Percentiles rank a stretch among this genome's conserved stretches.
Evolutionary conservation across 345 rosid genomes (phyloP).

Genomic region (Hibiscus syriacus): DNA sequence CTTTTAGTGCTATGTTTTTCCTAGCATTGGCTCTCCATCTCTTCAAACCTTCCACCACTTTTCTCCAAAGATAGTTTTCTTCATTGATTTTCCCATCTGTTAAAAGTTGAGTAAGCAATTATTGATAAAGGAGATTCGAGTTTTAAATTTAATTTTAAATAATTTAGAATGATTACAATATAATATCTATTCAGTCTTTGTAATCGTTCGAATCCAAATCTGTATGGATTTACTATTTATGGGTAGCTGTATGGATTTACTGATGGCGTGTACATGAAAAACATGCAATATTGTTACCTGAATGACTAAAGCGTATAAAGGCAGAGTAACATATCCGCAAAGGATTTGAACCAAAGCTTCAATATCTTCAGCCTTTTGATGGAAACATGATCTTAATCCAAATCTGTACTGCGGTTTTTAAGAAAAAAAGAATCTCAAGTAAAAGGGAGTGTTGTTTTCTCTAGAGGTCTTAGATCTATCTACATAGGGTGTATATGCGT

Average conservation of each 20-base stretch:
- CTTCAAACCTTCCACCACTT: conserved; percentile 31
- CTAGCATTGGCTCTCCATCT: conserved; percentile 42
- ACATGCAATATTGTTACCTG: conserved; percentile 27
- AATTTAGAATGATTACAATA: no score
- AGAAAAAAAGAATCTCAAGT: not conserved
- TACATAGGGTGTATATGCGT: no score
- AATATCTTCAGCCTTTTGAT: conserved; percentile 31
- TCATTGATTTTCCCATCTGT: conserved; percentile 64
- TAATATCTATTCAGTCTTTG: no score
- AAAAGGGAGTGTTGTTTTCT: no score
- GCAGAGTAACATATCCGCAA: conserved; percentile 55
- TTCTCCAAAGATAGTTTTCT: conserved; percentile 32
- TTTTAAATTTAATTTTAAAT: no score
- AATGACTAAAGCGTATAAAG: conserved; percentile 58
- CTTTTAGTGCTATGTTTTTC: conserved; percentile 22
- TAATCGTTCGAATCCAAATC: no score
- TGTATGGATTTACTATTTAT: no score
- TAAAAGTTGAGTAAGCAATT: no score
- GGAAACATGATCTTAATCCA: conserved; percentile 58
- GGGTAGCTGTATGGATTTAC: no score
- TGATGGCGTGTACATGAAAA: not conserved
- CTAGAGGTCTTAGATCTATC: no score
- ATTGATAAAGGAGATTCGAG: no score
- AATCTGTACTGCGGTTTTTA: conserved; percentile 40
- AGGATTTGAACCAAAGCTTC: conserved; percentile 39